Evolutionary conservation across 139 green algal genomes (phyloP), one percentile per base, ranked within the genome.

Genomic region (Chlamydomonas incerta): DNA sequence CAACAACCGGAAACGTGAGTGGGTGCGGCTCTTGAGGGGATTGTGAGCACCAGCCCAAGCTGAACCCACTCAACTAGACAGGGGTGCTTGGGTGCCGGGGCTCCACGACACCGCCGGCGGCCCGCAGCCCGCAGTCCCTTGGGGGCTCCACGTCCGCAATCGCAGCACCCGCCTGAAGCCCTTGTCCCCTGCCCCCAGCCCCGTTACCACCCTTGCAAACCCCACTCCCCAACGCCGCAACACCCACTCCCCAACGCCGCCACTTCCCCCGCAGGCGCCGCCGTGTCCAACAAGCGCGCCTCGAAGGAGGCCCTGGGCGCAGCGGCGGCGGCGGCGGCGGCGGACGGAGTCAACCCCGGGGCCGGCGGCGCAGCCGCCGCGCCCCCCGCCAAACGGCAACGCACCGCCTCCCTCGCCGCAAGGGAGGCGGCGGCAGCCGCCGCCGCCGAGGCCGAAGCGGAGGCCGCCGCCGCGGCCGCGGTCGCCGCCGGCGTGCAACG

Each of bases 1-100:
- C 60, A 65, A 15, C 1, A 2, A n/a, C 5, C 41, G 65, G 63
- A 83, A 66, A 74, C 77, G 77, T 83, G 63, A 83, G 77, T 83
- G 11, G 3, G 26, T n/a, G n/a, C n/a, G n/a, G n/a, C n/a, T n/a
- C n/a, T n/a, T n/a, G n/a, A n/a, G n/a, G n/a, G n/a, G n/a, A n/a
- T n/a, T n/a, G n/a, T n/a, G n/a, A n/a, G n/a, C n/a, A n/a, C n/a
- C n/a, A n/a, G n/a, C n/a, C n/a, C n/a, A n/a, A n/a, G n/a, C n/a
- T n/a, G n/a, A n/a, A n/a, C n/a, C n/a, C n/a, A n/a, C n/a, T n/a
- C n/a, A n/a, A n/a, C n/a, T n/a, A n/a, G n/a, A n/a, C n/a, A n/a
- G n/a, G n/a, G n/a, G n/a, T n/a, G n/a, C n/a, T n/a, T 15, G 20
- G 33, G 15, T 11, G 13, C 37, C 2, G 21, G 41, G 5, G 37